phyloP scores from a whole-genome alignment of 306 rosid genomes.

The Acacia acuminata region DNA sequence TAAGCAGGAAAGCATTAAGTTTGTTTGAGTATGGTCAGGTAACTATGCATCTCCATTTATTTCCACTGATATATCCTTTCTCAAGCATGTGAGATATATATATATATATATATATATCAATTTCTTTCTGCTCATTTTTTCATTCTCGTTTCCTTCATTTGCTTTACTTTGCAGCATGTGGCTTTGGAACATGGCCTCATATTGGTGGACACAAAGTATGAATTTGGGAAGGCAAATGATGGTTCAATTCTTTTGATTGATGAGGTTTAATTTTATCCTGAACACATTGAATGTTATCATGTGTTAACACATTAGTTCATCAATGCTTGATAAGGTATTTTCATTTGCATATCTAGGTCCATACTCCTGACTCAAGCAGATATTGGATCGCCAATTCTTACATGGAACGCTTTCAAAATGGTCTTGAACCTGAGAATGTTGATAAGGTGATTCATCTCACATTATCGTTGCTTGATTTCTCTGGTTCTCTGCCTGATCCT shows the following conservation, averaged over 20 bases:
- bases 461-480: slow-evolving; percentile 16
- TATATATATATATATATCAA: neutral
- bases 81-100: neutral
- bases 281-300: neutral
- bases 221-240: slow-evolving; percentile 88
- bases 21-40: slow-evolving; percentile 95
- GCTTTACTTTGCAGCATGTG: slow-evolving; percentile 62
- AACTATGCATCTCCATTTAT: neutral
- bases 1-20: slow-evolving; percentile 67
- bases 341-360: slow-evolving; percentile 59
- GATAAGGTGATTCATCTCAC: slow-evolving; percentile 66
- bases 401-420: slow-evolving; percentile 66
- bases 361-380: slow-evolving; percentile 98
- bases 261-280: slow-evolving; percentile 57
- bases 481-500: neutral
- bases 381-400: slow-evolving; percentile 93
- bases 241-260: slow-evolving; percentile 86
- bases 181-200: slow-evolving; percentile 93
- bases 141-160: slow-evolving; percentile 23
- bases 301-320: slow-evolving; percentile 14
- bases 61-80: neutral
- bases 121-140: slow-evolving; percentile 3
- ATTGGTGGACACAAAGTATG: slow-evolving; percentile 94
- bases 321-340: slow-evolving; percentile 11
- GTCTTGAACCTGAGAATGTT: slow-evolving; percentile 92